Base-by-base conservation (phyloP, 352 stramenopile genomes). In the Phytophthora colocasiae region DNA sequence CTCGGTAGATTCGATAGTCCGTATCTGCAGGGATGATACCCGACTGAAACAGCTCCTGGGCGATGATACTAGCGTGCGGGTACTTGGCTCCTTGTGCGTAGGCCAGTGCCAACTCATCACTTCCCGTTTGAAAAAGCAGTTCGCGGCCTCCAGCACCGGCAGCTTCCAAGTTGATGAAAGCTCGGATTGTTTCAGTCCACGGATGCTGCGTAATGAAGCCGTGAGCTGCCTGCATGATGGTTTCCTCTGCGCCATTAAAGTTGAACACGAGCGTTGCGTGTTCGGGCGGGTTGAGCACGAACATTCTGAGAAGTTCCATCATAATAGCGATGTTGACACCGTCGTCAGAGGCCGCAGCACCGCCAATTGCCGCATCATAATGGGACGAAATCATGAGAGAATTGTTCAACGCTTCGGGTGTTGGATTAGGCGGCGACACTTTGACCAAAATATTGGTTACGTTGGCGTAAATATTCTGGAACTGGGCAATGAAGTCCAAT, bases 381-480 rank as follows among this genome's bases (percentile, higher is more conserved):
- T 93, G 85, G 1, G 85, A 89, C 49, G 85, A 93, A 46, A 93
- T 80, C 71, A 93, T 80, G 3, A 93, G 66, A 47, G 83, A 73
- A 47, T 89, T 76, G 15, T 81, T 77, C 0, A 73, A 51, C 12
- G 69, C 71, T 17, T 87, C 73, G 6, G 58, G 49, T 9, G 44
- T 62, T 3, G 58, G 63, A 36, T 73, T 41, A 1, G 71, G 58
- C 1, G 63, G 78, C 6, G 77, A 71, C 0, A 93, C 59, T 9
- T 84, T 85, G 10, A 93, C 85, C 11, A 93, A 57, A 53, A 93
- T 90, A 52, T 93, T 93, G 44, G 81, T 93, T 44, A 93, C 83
- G 45, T 93, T 93, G 39, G 85, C 81, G 71, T 93, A 93, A 58
- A 93, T 90, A 64, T 93, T 93, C 60, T 93, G 85, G 69, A 93